Percentiles rank a stretch among this genome's conserved stretches.
These are phyloP conservation scores for Leishmania tarentolae DNA, from an alignment of 208 protist genomes.

Conservation along the genomic window DNA sequence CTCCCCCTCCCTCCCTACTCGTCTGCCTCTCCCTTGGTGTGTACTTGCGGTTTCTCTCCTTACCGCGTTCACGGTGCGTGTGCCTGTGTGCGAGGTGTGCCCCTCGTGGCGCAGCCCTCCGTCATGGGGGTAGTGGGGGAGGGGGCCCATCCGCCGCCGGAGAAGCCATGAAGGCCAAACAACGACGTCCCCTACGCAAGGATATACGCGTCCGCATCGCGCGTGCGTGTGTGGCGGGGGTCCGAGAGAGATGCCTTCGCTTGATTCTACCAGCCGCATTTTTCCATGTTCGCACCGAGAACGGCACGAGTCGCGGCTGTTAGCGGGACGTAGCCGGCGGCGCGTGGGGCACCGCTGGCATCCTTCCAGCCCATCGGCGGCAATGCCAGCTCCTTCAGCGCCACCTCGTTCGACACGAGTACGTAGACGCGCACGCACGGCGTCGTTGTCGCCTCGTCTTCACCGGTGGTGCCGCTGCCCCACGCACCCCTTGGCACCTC, in stretches of 20 bases:
- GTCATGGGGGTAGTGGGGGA: no score
- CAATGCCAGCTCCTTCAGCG: conserved; percentile 25
- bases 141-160: no score
- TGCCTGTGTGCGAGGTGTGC: no score
- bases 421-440: conserved; percentile 40
- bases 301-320: conserved; percentile 27
- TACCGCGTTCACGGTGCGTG: no score
- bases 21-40: no score
- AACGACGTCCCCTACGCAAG: no score
- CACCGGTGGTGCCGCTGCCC: background rate
- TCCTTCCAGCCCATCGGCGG: background rate
- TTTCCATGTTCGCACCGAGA: conserved; percentile 37
- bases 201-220: no score
- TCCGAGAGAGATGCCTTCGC: background rate
- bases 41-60: no score
- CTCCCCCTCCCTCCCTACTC: no score
- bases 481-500: conserved; percentile 4
- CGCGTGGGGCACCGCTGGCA: background rate
- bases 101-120: no score
- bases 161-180: no score
- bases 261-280: conserved; percentile 42
- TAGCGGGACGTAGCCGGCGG: conserved; percentile 42
- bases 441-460: background rate
- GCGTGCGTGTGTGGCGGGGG: background rate
- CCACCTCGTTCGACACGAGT: conserved; percentile 35